Conservation (phyloP, 2,329 filamentous ascomycete species). For the Penicillium sp. region DNA sequence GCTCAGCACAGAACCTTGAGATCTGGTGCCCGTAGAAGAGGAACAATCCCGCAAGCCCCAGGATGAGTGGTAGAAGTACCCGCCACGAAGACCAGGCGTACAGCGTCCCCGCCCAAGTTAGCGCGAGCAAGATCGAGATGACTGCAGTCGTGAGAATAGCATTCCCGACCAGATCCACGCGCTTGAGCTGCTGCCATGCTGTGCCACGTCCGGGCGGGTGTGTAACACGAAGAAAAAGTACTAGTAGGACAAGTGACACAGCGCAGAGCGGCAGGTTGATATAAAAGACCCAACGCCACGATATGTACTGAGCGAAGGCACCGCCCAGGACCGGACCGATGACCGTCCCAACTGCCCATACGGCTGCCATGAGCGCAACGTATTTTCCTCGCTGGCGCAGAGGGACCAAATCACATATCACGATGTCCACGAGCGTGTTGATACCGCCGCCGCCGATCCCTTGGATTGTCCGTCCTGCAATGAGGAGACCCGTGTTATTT, state of each 20-base stretch:
- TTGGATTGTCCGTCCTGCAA: conserved; percentile 7
- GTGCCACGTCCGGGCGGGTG: neutral
- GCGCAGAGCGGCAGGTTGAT: conserved; percentile 7
- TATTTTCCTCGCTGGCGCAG: conserved; percentile 11
- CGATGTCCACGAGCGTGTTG: conserved; percentile 1
- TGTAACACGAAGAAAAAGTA: conserved; percentile 14
- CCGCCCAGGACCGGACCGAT: conserved; percentile 9
- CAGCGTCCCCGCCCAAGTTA: conserved; percentile 31
- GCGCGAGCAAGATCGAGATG: conserved; percentile 29
- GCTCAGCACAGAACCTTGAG: conserved; percentile 1
- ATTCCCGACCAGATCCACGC: conserved; percentile 32
- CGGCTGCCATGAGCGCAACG: conserved; percentile 4
- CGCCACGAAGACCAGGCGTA: conserved; percentile 33
- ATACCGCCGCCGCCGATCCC: conserved; percentile 9
- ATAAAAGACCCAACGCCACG: conserved; percentile 14
- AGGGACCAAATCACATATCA: conserved; percentile 9
- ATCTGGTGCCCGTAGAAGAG: conserved; percentile 25
- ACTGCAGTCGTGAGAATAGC: conserved; percentile 28
- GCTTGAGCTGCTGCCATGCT: neutral
- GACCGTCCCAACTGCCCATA: conserved; percentile 6
- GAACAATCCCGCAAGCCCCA: conserved; percentile 27
- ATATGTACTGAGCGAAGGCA: neutral
- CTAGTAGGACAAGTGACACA: neutral
- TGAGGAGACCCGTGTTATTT: conserved; percentile 24
- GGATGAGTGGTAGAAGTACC: conserved; percentile 28